A percentile compares a stretch with the other conserved stretches of the same genome.
Conservation (phyloP, 2,329 filamentous ascomycete genomes). For the Scytalidium lignicola region DNA sequence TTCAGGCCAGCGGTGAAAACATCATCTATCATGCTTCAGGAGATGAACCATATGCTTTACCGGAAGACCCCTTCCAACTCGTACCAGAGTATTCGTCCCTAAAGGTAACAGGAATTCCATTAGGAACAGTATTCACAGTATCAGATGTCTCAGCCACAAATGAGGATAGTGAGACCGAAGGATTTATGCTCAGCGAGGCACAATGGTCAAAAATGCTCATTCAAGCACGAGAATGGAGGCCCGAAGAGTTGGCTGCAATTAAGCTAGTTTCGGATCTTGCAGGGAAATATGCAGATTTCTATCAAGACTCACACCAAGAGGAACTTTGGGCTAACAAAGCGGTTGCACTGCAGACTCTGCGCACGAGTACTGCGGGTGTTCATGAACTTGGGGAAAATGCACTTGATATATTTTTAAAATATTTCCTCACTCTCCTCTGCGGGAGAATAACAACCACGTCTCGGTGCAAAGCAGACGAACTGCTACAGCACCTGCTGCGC, state of each 20-base stretch:
- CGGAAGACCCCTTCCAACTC: slow-evolving; percentile 35
- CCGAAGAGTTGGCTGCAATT: background rate
- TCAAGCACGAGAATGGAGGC: background rate
- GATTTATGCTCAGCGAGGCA: background rate
- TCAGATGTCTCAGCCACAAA: background rate
- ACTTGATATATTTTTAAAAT: background rate
- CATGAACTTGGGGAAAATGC: background rate
- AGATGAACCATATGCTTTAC: background rate
- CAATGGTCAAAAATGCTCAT: background rate
- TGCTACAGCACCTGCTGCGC: background rate
- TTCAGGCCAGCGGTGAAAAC: background rate
- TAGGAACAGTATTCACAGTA: background rate
- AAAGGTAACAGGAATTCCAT: slow-evolving; percentile 25
- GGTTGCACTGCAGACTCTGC: background rate
- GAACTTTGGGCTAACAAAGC: background rate
- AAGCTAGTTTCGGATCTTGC: background rate
- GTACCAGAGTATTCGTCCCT: slow-evolving; percentile 51
- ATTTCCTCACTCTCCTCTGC: background rate
- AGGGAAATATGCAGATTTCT: background rate
- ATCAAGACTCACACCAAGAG: background rate
- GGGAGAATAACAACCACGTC: background rate
- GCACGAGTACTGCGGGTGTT: background rate
- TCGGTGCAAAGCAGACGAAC: background rate
- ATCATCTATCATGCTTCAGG: background rate
- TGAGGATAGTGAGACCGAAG: background rate